A percentile compares a stretch with the other conserved stretches of the same genome.
Evolutionary conservation across 2,329 filamentous ascomycete species (phyloP).

Genomic region (Sarocladiaceae sp.): DNA sequence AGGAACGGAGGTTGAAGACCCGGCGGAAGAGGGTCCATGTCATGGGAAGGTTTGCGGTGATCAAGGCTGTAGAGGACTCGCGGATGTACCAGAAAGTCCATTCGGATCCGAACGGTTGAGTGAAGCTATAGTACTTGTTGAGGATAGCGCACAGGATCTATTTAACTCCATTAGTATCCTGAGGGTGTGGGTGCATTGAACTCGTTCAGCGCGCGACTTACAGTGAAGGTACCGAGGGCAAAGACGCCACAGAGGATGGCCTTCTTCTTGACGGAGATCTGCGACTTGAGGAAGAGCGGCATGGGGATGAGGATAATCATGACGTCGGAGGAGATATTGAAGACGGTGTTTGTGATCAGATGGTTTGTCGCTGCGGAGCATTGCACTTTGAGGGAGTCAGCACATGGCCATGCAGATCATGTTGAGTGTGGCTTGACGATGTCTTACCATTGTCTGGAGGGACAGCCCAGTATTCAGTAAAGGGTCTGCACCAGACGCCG

Average conservation of each 20-base stretch:
- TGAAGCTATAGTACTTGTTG: slow-evolving; percentile 36
- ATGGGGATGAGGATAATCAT: slow-evolving; percentile 54
- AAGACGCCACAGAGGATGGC: slow-evolving; percentile 41
- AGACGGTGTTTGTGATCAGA: slow-evolving; percentile 49
- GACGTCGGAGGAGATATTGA: slow-evolving; percentile 55
- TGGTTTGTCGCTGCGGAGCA: slow-evolving; percentile 52
- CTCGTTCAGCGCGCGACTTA: too few relatives aligned
- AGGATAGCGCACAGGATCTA: slow-evolving; percentile 5
- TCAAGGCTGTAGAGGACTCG: slow-evolving; percentile 35
- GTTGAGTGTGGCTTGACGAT: neutral
- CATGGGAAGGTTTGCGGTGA: slow-evolving; percentile 35
- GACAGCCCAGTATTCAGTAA: slow-evolving; percentile 50
- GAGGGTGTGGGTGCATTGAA: neutral
- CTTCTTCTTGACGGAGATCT: slow-evolving; percentile 45
- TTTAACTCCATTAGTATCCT: neutral
- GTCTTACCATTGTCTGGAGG: slow-evolving; percentile 40
- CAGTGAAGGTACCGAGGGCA: slow-evolving; percentile 39
- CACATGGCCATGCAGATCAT: neutral
- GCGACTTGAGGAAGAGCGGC: slow-evolving; percentile 43
- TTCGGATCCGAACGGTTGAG: slow-evolving; percentile 27
- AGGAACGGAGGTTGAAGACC: slow-evolving; percentile 28
- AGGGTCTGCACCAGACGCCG: slow-evolving; percentile 46
- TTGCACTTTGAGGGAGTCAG: slow-evolving; percentile 33
- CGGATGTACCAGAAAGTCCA: slow-evolving; percentile 39
- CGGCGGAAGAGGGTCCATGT: slow-evolving; percentile 33